These are phyloP conservation scores for Paraglomus occultum DNA, from an alignment of 192 early-diverging fungal genomes.

Conservation along the genomic window DNA sequence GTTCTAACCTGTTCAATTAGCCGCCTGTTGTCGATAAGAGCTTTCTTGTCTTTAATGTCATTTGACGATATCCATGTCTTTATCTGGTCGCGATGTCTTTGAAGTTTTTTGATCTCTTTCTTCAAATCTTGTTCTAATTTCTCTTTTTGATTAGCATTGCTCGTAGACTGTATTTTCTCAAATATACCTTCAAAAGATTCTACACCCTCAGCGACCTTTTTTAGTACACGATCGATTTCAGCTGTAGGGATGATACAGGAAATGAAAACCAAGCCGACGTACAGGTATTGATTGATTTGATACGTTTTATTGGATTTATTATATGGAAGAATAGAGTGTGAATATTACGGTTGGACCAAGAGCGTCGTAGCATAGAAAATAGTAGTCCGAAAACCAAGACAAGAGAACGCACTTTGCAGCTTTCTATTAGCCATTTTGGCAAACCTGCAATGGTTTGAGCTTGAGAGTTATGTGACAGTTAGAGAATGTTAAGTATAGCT, in stretches of 20 bases:
- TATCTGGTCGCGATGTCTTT: slow-evolving; percentile 95
- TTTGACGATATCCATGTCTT: slow-evolving; percentile 93
- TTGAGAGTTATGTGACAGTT: too few relatives aligned
- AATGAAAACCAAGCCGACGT: not conserved
- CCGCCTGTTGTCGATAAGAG: slow-evolving; percentile 85
- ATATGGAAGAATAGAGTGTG: not conserved
- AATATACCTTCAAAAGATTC: slow-evolving; percentile 91
- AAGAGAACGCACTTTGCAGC: slow-evolving; percentile 27
- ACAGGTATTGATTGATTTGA: not conserved
- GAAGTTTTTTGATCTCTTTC: slow-evolving; percentile 99
- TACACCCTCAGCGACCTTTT: slow-evolving; percentile 94
- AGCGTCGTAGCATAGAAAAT: slow-evolving; percentile 1
- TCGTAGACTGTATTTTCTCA: slow-evolving; percentile 81
- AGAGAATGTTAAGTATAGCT: too few relatives aligned
- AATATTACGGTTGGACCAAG: not conserved
- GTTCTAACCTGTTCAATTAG: slow-evolving; percentile 79
- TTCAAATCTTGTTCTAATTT: slow-evolving; percentile 96
- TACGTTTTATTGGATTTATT: not conserved
- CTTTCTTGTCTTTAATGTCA: slow-evolving; percentile 97
- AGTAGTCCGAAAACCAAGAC: not conserved
- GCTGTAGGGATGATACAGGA: slow-evolving; percentile 47
- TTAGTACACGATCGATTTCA: slow-evolving; percentile 95
- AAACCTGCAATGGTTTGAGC: not conserved
- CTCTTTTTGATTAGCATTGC: slow-evolving; percentile 89
- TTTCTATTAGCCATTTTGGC: slow-evolving; percentile 30